These are phyloP conservation scores for Microglena sp. DNA, from an alignment of 139 green algal species.

Conservation along the genomic window DNA sequence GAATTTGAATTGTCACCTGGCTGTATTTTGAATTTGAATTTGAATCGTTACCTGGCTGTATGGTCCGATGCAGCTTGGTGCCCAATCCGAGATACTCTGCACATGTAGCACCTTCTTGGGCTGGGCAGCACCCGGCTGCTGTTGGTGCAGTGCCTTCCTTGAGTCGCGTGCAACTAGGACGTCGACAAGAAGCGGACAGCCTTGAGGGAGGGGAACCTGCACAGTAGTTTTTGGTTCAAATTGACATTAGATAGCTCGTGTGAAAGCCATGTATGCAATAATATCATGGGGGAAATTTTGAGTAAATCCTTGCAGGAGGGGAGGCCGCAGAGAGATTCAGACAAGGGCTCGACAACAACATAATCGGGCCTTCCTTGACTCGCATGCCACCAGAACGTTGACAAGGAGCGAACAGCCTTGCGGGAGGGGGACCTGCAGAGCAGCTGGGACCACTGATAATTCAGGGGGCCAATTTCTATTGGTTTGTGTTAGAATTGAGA, in stretches of 20 bases:
- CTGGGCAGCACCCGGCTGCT: not conserved
- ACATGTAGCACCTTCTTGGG: constrained; percentile 72
- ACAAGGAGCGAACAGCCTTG: no score
- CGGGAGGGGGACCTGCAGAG: no score
- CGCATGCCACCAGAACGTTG: no score
- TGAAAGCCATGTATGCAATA: not conserved
- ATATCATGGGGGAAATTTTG: not conserved
- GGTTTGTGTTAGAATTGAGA: not conserved
- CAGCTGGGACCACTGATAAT: not conserved
- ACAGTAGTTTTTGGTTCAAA: not conserved
- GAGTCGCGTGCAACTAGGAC: constrained; percentile 37
- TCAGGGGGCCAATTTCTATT: no score
- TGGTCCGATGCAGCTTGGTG: constrained; percentile 90
- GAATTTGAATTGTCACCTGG: no score
- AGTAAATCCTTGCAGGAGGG: no score
- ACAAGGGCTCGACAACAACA: no score
- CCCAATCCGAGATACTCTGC: constrained; percentile 91
- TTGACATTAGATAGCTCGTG: not conserved
- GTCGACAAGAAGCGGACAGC: constrained; percentile 35
- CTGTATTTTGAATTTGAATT: no score
- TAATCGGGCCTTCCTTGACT: no score
- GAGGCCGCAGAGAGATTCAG: no score
- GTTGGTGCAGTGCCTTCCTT: not conserved
- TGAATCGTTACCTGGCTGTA: constrained; percentile 96
- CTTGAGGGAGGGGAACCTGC: constrained; percentile 38